Evolutionary conservation across 2,329 filamentous ascomycete genomes (phyloP).

Genomic region (Alternaria infectoria): DNA sequence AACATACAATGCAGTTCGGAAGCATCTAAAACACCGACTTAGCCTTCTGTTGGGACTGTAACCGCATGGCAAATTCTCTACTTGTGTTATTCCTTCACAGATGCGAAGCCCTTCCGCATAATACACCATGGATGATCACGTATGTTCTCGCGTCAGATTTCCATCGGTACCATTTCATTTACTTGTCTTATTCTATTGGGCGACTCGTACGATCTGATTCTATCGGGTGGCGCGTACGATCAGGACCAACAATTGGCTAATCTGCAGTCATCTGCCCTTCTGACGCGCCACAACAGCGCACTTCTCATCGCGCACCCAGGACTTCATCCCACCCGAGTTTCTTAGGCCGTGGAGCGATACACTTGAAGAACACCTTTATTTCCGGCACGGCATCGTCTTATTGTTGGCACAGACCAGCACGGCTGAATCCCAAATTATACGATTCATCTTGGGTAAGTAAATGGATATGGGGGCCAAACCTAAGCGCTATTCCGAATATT

Average conservation of each 20-base stretch:
- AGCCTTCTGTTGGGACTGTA: background rate
- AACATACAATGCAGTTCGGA: too few relatives aligned
- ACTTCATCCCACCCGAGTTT: background rate
- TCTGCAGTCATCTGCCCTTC: background rate
- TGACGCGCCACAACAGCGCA: background rate
- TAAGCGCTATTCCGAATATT: background rate
- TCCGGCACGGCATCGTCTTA: background rate
- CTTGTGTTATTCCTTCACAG: background rate
- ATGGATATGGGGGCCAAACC: background rate
- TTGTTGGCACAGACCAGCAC: background rate
- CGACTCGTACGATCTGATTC: background rate
- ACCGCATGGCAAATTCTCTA: background rate
- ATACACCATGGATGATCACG: background rate
- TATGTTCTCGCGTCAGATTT: background rate
- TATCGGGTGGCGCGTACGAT: background rate
- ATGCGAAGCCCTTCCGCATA: background rate
- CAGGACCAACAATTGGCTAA: background rate
- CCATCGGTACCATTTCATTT: background rate
- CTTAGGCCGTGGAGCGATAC: background rate
- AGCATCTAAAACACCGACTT: background rate
- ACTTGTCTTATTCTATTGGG: background rate
- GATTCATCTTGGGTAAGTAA: background rate
- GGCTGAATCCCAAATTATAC: background rate
- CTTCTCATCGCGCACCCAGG: background rate
- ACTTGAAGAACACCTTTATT: background rate